phyloP scores from a whole-genome alignment of 2,329 filamentous ascomycete genomes.

The Colletotrichum gigasporum region DNA sequence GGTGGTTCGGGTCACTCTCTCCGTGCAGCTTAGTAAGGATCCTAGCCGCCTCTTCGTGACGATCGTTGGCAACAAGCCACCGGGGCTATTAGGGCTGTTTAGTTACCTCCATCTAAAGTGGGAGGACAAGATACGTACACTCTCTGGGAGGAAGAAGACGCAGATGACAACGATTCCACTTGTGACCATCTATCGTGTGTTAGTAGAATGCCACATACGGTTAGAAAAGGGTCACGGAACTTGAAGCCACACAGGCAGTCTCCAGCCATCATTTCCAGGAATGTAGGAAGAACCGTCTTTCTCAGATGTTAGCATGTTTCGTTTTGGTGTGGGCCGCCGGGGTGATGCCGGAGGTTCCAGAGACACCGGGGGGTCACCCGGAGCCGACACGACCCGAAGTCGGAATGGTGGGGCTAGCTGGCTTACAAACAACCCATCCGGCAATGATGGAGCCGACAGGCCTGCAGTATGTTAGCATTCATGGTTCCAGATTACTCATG shows the following conservation, averaged over 20 bases:
- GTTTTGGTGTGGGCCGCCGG: no score
- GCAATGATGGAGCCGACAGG: conserved; percentile 62
- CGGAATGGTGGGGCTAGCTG: no score
- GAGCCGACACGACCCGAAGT: no score
- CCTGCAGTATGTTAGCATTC: not conserved
- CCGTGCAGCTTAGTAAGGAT: conserved; percentile 61
- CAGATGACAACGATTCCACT: conserved; percentile 55
- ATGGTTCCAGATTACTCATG: not conserved
- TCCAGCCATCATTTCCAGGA: conserved; percentile 50
- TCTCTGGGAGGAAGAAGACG: conserved; percentile 58
- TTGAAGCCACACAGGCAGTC: conserved; percentile 62
- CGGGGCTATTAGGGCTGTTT: conserved; percentile 39
- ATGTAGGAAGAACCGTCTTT: conserved; percentile 58
- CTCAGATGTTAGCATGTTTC: no score
- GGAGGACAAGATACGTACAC: conserved; percentile 29
- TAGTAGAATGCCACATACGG: no score
- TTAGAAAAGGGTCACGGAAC: no score
- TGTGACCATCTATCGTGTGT: conserved; percentile 38
- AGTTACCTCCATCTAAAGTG: not conserved
- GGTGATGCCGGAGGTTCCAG: no score
- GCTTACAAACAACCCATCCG: conserved; percentile 60
- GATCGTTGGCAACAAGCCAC: conserved; percentile 55
- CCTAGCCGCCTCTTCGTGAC: conserved; percentile 48
- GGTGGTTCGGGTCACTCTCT: conserved; percentile 57
- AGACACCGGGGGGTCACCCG: no score